These are phyloP conservation scores for Pythium aphanidermatum DNA, from an alignment of 352 stramenopile species.

Conservation along the genomic window DNA sequence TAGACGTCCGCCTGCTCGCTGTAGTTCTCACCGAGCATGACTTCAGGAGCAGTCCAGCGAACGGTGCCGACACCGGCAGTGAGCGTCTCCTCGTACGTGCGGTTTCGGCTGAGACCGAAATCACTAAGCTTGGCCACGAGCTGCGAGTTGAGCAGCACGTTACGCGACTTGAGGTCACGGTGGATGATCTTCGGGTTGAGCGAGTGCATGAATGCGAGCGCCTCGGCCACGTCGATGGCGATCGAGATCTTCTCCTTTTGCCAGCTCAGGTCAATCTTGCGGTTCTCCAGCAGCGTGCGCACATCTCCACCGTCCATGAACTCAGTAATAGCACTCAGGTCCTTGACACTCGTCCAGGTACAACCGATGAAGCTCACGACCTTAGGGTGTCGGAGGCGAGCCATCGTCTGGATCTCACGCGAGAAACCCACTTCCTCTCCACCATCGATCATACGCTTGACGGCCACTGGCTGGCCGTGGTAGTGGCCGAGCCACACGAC, in stretches of 20 bases:
- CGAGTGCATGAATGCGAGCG: slow-evolving; percentile 82
- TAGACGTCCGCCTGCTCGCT: slow-evolving; percentile 84
- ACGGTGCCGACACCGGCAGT: slow-evolving; percentile 79
- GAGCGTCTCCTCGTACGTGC: slow-evolving; percentile 81
- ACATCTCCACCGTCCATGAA: slow-evolving; percentile 86
- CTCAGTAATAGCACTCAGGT: slow-evolving; percentile 75
- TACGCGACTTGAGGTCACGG: slow-evolving; percentile 79
- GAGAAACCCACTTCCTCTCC: slow-evolving; percentile 76
- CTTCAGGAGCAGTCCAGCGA: slow-evolving; percentile 81
- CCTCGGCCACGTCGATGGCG: slow-evolving; percentile 75
- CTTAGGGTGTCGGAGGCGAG: slow-evolving; percentile 67
- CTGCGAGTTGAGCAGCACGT: slow-evolving; percentile 70
- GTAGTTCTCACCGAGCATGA: slow-evolving; percentile 87
- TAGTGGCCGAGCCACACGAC: slow-evolving; percentile 86
- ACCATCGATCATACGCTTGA: slow-evolving; percentile 85
- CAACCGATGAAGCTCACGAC: slow-evolving; percentile 84
- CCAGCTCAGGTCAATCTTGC: slow-evolving; percentile 78
- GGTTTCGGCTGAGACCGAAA: slow-evolving; percentile 77
- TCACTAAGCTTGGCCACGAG: slow-evolving; percentile 84
- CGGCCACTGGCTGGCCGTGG: slow-evolving; percentile 75
- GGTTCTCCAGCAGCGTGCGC: slow-evolving; percentile 74
- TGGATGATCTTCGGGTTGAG: slow-evolving; percentile 80
- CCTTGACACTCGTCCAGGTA: slow-evolving; percentile 75
- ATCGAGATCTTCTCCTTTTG: slow-evolving; percentile 81
- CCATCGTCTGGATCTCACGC: slow-evolving; percentile 82